A percentile compares a stretch with the other conserved stretches of the same genome.
Evolutionary conservation across 306 rosid species (phyloP).

Genomic region (Sophora flavescens): DNA sequence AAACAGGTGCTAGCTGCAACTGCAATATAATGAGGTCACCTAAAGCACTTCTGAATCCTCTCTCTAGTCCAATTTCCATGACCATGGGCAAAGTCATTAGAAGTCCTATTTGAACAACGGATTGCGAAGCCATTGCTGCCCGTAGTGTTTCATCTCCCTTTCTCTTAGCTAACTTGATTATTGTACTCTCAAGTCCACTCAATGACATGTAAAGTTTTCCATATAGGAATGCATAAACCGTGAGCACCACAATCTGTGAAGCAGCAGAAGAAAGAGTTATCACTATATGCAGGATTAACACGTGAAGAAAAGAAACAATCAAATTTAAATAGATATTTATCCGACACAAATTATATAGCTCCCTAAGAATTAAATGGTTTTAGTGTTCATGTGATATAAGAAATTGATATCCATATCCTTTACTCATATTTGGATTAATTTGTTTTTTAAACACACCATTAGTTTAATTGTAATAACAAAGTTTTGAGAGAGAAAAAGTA

Average conservation of each 20-base stretch:
- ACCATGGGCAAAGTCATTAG: slow-evolving; percentile 92
- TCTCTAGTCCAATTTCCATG: slow-evolving; percentile 98
- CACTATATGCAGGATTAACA: slow-evolving; percentile 27
- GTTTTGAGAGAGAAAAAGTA: background rate
- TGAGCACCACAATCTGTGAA: slow-evolving; percentile 79
- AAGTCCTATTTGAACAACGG: slow-evolving; percentile 86
- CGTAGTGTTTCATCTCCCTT: slow-evolving; percentile 68
- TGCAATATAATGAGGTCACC: slow-evolving; percentile 89
- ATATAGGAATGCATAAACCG: slow-evolving; percentile 79
- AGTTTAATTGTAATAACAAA: slow-evolving; percentile 23
- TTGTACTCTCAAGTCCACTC: slow-evolving; percentile 88
- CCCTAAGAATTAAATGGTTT: background rate
- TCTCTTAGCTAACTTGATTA: slow-evolving; percentile 69
- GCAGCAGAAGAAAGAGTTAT: slow-evolving; percentile 44
- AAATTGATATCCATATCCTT: slow-evolving; percentile 30
- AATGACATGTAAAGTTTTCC: slow-evolving; percentile 89
- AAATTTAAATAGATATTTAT: background rate
- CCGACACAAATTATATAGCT: too few relatives aligned
- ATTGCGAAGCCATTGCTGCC: slow-evolving; percentile 86
- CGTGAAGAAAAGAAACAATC: background rate
- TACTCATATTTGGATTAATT: slow-evolving; percentile 20
- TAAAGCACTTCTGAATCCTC: slow-evolving; percentile 91
- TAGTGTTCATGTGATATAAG: slow-evolving; percentile 2
- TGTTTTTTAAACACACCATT: slow-evolving; percentile 10
- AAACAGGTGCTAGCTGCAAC: slow-evolving; percentile 93